Base-by-base conservation (phyloP, 306 rosid species). In the Parietaria judaica region DNA sequence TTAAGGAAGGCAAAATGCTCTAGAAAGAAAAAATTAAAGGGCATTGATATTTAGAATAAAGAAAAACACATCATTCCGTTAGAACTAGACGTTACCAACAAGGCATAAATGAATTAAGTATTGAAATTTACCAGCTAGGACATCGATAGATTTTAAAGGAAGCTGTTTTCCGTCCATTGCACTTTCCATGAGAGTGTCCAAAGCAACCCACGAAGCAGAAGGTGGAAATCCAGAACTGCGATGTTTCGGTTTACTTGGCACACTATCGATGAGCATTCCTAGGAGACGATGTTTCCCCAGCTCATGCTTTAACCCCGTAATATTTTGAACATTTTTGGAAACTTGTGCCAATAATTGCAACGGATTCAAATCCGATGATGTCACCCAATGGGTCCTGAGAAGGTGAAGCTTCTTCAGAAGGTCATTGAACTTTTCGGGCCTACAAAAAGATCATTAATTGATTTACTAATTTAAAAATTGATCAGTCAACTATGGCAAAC, bases 161-260 rank as follows among this genome's bases (percentile, higher is more conserved):
- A 84, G 80, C 66, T 81, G 88, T 69, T 74, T 81, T 59, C 84
- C 83, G 72, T 84, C 90, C 88, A 87, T 81, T 73, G 81, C 80
- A 67, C 81, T 82, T 80, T 87, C 91, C 88, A 87, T 78, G 66
- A 71, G 84, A 65, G 80, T 65, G 77, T 87, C 95, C n/a, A 84
- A 73, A 71, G 83, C 70, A 66, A 82, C 68, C 95, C 95, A 87
- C 56, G 85, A 84, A 70, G 77, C 58, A 71, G 88, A 72, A 45
- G 51, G 76, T 68, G 75, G 70, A 75, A 58, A 73, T 74, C 70
- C 65, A 37, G 69, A 76, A 66, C 67, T 72, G 75, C 61, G 73
- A 66, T 69, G 56, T 39, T 17, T 43, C 51, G 84, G 60, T 72
- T 76, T 79, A 60, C 61, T 56, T 41, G 83, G 69, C 39, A 76